phyloP scores from a whole-genome alignment of 345 rosid species.

The Corchorus capsularis region DNA sequence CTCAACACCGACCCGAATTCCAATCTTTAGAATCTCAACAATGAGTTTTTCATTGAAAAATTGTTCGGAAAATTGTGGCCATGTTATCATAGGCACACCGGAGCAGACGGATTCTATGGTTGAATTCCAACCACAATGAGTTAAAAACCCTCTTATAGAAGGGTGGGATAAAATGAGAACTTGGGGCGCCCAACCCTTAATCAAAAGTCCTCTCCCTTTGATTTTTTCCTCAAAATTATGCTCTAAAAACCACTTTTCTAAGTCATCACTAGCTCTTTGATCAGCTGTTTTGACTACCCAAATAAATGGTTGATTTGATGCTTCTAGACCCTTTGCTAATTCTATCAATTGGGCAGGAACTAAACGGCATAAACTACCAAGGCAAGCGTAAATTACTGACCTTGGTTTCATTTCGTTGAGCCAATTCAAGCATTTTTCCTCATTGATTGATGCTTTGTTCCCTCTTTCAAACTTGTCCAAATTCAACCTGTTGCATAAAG shows the following conservation, averaged over 20 bases:
- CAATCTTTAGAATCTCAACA: constrained; percentile 60
- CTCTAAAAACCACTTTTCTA: constrained; percentile 50
- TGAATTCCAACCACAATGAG: constrained; percentile 95
- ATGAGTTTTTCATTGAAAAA: constrained; percentile 70
- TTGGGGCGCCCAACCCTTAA: constrained; percentile 91
- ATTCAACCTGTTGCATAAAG: constrained; percentile 43
- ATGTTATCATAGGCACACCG: constrained; percentile 77
- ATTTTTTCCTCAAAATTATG: constrained; percentile 55
- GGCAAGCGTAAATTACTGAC: constrained; percentile 72
- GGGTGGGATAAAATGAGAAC: constrained; percentile 66
- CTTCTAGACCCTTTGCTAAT: constrained; percentile 65
- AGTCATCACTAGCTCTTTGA: constrained; percentile 29
- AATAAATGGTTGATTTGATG: constrained; percentile 61
- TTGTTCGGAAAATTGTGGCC: constrained; percentile 81
- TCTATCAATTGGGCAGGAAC: constrained; percentile 63
- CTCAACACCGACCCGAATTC: constrained; percentile 63
- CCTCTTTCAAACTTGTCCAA: constrained; percentile 70
- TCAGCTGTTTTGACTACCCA: constrained; percentile 70
- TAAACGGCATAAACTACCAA: constrained; percentile 77
- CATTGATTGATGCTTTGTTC: constrained; percentile 50
- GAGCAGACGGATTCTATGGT: constrained; percentile 59
- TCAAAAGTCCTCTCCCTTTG: constrained; percentile 60
- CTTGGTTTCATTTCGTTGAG: constrained; percentile 50
- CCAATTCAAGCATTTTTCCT: constrained; percentile 50
- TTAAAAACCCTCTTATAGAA: constrained; percentile 68